Evolutionary conservation across 805 yeast species (phyloP).

Genomic region (Wickerhamiella occidentalis): DNA sequence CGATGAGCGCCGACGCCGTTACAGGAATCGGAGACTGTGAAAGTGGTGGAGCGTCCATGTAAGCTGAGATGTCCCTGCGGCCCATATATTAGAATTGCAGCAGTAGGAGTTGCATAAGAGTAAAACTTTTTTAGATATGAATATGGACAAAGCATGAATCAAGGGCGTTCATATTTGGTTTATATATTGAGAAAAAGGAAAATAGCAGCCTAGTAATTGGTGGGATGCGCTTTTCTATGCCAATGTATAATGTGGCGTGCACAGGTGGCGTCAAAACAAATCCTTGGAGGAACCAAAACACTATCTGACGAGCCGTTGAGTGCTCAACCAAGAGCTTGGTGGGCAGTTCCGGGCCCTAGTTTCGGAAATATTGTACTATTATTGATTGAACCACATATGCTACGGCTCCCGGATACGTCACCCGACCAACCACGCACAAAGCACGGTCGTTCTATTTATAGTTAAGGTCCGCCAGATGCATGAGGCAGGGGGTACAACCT

Average conservation of each 20-base stretch:
- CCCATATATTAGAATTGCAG: background rate
- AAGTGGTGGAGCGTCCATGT: conserved; percentile 27
- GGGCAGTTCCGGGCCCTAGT: too few species aligned
- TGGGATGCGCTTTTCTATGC: background rate
- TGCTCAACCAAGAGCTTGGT: too few species aligned
- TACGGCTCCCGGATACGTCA: background rate
- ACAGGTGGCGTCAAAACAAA: background rate
- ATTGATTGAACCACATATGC: background rate
- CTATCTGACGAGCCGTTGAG: background rate
- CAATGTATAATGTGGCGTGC: background rate
- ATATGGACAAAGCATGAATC: too few species aligned
- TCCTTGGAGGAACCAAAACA: background rate
- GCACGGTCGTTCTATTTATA: background rate
- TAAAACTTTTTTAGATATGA: too few species aligned
- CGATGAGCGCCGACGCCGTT: conserved; percentile 27
- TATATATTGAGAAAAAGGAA: too few species aligned
- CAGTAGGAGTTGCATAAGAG: too few species aligned
- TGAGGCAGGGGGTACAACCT: background rate
- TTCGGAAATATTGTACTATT: background rate
- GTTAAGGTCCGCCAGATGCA: background rate
- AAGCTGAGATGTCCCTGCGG: background rate
- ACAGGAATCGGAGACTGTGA: conserved; percentile 24
- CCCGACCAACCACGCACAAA: background rate
- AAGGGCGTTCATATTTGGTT: too few species aligned
- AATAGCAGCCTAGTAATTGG: background rate